Base-by-base conservation (phyloP, 176 grass and related monocot genomes). In the Canna indica region DNA sequence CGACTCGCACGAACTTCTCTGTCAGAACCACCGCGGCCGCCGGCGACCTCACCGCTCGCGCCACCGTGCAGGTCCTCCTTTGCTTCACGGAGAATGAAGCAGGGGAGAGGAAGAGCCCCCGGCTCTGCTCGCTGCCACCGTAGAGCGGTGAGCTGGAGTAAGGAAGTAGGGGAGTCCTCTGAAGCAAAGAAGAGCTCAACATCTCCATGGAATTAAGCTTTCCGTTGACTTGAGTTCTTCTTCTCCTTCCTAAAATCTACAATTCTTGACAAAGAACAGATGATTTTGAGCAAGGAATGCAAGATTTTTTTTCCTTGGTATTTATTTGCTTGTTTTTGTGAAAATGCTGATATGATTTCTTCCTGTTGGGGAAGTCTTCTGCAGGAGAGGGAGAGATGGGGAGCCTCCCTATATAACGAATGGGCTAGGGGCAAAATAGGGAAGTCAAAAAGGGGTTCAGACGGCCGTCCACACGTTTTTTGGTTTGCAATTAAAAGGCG, bases 1-100 rank as follows among this genome's bases (percentile, higher is more conserved):
- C 72, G 22, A 36, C 26, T 13, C 0, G 73, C 60, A 56, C 79
- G 48, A 76, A 35, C 56, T 75, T 25, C 84, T 88, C 90, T 28
- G 67, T 61, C n/a, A 83, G 64, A 24, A 72, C 61, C 28, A 80
- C 77, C 3, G 86, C 34, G 26, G 77, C 60, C 13, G 75, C 72
- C 5, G 75, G 75, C 41, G n/a, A 15, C 25, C 3, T 36, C 42
- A 20, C 9, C 20, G 1, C 30, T 47, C 59, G 31, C 63, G 16
- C 47, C 13, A 18, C n/a, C 48, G 3, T 26, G 45, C 14, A 6
- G 20, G 12, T 8, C 32, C 47, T 5, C 29, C 36, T 28, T 33
- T 25, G 16, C 34, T 12, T 59, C 29, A 7, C 7, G 2, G 47
- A 47, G 18, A 24, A 16, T 11, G 2, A 10, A 41, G 54, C 15